These are phyloP conservation scores for Farysia itapuensis DNA, from an alignment of 1,284 basidiomycete species.

Conservation along the genomic window DNA sequence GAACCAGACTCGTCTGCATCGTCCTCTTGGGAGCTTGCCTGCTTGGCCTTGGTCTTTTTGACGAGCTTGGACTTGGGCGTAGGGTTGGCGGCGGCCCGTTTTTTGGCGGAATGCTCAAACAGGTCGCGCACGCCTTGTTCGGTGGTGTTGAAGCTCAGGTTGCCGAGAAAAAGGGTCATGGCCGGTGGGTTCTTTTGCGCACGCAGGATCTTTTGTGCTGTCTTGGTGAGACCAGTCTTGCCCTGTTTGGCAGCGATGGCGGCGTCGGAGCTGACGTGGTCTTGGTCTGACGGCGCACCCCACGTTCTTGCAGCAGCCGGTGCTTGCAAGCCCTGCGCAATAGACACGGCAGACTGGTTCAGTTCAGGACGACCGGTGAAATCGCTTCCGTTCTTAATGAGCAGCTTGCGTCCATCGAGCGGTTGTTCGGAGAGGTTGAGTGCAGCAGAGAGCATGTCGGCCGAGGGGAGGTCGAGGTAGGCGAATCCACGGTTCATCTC, in stretches of 20 bases:
- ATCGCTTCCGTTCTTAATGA: slow-evolving; percentile 83
- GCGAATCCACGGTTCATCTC: slow-evolving; percentile 75
- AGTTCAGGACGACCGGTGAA: slow-evolving; percentile 59
- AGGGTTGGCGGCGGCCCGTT: slow-evolving; percentile 14
- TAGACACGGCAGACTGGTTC: slow-evolving; percentile 24
- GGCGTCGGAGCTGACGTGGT: background rate
- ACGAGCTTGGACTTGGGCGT: slow-evolving; percentile 3
- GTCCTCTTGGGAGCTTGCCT: slow-evolving; percentile 14
- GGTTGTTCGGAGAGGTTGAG: slow-evolving; percentile 78
- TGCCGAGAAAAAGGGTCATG: slow-evolving; percentile 83
- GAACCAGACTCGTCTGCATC: background rate
- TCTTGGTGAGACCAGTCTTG: slow-evolving; percentile 68
- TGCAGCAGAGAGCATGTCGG: slow-evolving; percentile 73
- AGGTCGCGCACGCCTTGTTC: slow-evolving; percentile 72
- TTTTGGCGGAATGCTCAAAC: slow-evolving; percentile 64
- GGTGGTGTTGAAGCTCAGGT: slow-evolving; percentile 81
- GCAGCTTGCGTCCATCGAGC: slow-evolving; percentile 79
- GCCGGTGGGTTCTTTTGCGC: slow-evolving; percentile 79
- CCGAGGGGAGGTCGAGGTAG: slow-evolving; percentile 86
- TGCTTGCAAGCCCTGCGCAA: slow-evolving; percentile 13
- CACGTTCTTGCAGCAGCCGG: background rate
- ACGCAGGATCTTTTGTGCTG: slow-evolving; percentile 78
- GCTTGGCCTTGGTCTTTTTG: background rate
- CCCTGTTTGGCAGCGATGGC: slow-evolving; percentile 12
- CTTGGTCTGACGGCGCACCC: background rate